Conservation (phyloP, 805 yeast species). For the Metschnikowia orientalis region DNA sequence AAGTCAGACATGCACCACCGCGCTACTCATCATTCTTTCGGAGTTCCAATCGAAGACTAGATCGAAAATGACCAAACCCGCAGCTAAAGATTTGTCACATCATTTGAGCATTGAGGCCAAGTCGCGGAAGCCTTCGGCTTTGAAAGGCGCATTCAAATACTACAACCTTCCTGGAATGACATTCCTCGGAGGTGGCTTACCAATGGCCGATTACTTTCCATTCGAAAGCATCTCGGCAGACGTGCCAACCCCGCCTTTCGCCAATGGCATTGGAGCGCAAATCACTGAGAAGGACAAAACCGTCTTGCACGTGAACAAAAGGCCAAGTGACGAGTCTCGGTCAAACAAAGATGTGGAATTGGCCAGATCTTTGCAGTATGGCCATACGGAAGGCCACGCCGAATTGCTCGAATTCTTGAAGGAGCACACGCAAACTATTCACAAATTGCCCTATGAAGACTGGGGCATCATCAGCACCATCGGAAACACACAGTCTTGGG, state of each 20-base stretch:
- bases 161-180: slow-evolving; percentile 69
- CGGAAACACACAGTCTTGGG: slow-evolving; percentile 93
- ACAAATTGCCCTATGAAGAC: slow-evolving; percentile 44
- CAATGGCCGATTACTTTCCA: slow-evolving; percentile 88
- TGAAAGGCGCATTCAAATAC: slow-evolving; percentile 81
- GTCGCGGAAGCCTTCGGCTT: slow-evolving; percentile 70
- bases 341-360: slow-evolving; percentile 57
- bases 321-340: slow-evolving; percentile 19
- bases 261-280: slow-evolving; percentile 70
- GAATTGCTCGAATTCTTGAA: slow-evolving; percentile 63
- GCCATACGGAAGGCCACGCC: slow-evolving; percentile 75
- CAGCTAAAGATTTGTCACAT: slow-evolving; percentile 69
- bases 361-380: slow-evolving; percentile 87
- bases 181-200: slow-evolving; percentile 94
- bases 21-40: no score
- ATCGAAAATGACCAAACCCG: slow-evolving; percentile 24
- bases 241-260: slow-evolving; percentile 77
- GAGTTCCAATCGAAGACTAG: not conserved
- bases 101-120: slow-evolving; percentile 74
- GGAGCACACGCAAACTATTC: slow-evolving; percentile 64
- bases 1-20: no score
- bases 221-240: slow-evolving; percentile 70
- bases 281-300: slow-evolving; percentile 39
- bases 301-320: slow-evolving; percentile 41
- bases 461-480: slow-evolving; percentile 71